These are phyloP conservation scores for Heterococcus sp. DNA, from an alignment of 108 stramenopile genomes.

Conservation along the genomic window DNA sequence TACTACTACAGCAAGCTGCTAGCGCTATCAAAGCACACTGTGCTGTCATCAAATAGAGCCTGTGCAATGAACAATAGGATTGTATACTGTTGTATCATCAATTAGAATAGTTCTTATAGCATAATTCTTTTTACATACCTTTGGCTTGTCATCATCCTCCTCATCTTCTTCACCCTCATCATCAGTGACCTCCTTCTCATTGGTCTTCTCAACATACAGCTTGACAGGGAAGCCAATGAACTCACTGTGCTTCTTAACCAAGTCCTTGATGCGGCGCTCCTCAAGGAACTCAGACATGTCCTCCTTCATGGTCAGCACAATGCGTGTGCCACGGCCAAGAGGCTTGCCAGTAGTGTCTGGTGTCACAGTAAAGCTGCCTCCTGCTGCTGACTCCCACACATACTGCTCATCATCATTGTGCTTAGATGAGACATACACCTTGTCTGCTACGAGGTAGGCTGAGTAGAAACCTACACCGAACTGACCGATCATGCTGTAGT, in stretches of 20 bases:
- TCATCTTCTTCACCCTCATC: conserved; percentile 97
- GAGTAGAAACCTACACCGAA: conserved; percentile 99
- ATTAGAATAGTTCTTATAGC: too few species aligned
- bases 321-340: conserved; percentile 91
- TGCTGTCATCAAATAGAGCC: too few species aligned
- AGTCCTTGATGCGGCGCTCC: conserved; percentile 94
- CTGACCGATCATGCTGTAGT: conserved; percentile 93
- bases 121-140: conserved; percentile 54
- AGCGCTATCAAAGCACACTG: too few species aligned
- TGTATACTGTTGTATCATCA: too few species aligned
- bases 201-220: conserved; percentile 98
- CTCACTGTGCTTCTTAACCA: conserved; percentile 99
- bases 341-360: conserved; percentile 62
- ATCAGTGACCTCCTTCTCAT: conserved; percentile 99
- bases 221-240: conserved; percentile 99
- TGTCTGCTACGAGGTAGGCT: conserved; percentile 98
- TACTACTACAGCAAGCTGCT: too few species aligned
- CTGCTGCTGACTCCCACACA: conserved; percentile 94
- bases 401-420: conserved; percentile 86
- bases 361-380: conserved; percentile 92
- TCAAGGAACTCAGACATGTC: conserved; percentile 99
- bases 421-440: conserved; percentile 95
- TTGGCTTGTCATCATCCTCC: conserved; percentile 84
- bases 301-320: conserved; percentile 97
- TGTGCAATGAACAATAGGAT: too few species aligned